These are phyloP conservation scores for Termitomyces sp. DNA, from an alignment of 768 basidiomycete genomes.

Conservation along the genomic window DNA sequence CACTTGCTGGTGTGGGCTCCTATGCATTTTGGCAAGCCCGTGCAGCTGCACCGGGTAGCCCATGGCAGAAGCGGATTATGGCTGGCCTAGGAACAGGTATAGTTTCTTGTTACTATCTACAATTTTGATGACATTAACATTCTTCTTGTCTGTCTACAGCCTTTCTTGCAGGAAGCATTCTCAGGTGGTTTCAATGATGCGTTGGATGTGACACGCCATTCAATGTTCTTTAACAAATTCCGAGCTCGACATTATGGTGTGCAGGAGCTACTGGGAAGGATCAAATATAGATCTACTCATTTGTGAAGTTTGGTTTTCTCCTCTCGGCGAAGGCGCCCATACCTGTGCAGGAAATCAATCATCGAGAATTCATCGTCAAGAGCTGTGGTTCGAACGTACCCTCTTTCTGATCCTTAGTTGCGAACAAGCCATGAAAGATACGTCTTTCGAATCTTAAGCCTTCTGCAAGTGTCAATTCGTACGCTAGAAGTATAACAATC, in stretches of 20 bases:
- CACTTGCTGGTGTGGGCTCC: conserved; percentile 58
- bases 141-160: conserved; percentile 17
- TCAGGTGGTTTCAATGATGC: conserved; percentile 35
- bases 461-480: conserved; percentile 76
- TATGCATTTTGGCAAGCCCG: conserved; percentile 70
- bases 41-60: conserved; percentile 56
- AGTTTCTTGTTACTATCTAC: conserved; percentile 13
- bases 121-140: background rate
- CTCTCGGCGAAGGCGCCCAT: conserved; percentile 96
- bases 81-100: conserved; percentile 62
- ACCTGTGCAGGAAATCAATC: conserved; percentile 43
- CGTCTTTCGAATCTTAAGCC: conserved; percentile 86
- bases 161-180: conserved; percentile 34
- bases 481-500: conserved; percentile 43
- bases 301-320: conserved; percentile 80
- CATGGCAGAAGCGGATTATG: conserved; percentile 58
- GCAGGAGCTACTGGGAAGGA: background rate
- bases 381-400: conserved; percentile 46
- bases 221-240: background rate
- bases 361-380: background rate
- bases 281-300: conserved; percentile 25
- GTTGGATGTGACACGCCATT: background rate
- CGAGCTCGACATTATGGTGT: background rate
- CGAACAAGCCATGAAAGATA: conserved; percentile 89
- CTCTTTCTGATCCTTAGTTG: conserved; percentile 94